These are phyloP conservation scores for Eucalyptus virginea DNA, from an alignment of 345 rosid species.

Conservation along the genomic window DNA sequence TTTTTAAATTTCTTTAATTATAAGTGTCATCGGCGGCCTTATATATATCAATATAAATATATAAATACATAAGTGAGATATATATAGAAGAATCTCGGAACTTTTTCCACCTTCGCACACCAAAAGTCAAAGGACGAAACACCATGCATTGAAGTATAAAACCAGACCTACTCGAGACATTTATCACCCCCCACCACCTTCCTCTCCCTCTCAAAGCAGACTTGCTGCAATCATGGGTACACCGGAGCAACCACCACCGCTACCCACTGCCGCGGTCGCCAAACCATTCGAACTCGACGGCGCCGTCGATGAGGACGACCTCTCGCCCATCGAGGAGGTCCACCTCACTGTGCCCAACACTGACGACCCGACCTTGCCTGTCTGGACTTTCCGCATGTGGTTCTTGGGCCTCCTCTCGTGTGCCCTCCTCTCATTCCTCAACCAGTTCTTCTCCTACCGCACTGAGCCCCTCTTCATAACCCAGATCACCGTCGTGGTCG, in stretches of 20 bases:
- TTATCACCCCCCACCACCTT: not conserved
- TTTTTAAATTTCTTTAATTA: no score
- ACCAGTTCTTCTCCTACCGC: constrained; percentile 82
- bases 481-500: constrained; percentile 76
- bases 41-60: no score
- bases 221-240: not conserved
- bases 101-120: not conserved
- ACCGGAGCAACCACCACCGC: not conserved
- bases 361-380: constrained; percentile 67
- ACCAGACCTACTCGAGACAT: not conserved
- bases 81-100: not conserved
- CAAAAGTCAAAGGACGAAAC: not conserved
- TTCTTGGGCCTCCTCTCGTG: constrained; percentile 61
- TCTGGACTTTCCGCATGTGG: constrained; percentile 95
- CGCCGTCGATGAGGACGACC: constrained; percentile 14
- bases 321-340: constrained; percentile 69
- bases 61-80: no score
- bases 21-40: accelerated
- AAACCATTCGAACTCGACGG: not conserved
- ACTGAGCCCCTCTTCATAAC: constrained; percentile 75
- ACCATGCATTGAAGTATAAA: not conserved
- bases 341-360: constrained; percentile 64
- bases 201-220: not conserved
- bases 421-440: constrained; percentile 60
- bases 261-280: not conserved